Conservation (phyloP, 345 rosid species). For the Viola odorata region DNA sequence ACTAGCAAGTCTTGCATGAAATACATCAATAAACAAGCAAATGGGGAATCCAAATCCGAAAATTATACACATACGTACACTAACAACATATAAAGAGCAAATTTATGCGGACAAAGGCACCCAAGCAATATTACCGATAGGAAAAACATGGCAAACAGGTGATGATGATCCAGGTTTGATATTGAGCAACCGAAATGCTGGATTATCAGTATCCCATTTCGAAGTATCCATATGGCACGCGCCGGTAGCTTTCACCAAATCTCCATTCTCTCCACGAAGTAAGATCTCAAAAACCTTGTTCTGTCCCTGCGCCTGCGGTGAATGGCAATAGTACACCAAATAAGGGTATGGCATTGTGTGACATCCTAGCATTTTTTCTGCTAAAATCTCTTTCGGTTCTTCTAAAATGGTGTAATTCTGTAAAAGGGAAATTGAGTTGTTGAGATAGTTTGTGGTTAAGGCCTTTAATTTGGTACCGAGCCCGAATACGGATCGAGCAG, state of each 20-base stretch:
- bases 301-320: conserved; percentile 23
- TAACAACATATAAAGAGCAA: too few species aligned
- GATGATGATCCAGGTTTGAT: conserved; percentile 32
- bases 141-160: conserved; percentile 44
- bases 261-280: conserved; percentile 36
- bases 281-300: conserved; percentile 28
- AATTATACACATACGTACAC: too few species aligned
- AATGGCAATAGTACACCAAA: conserved; percentile 36
- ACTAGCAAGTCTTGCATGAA: too few species aligned
- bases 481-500: conserved; percentile 22
- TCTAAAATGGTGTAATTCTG: conserved; percentile 33
- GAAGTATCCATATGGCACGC: conserved; percentile 53
- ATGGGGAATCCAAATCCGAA: too few species aligned
- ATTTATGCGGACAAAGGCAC: conserved; percentile 27
- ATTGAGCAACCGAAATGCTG: conserved; percentile 30
- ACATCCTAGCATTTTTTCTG: conserved; percentile 35
- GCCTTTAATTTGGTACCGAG: conserved; percentile 5
- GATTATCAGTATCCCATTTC: conserved; percentile 31
- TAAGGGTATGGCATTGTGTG: conserved; percentile 39
- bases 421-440: conserved; percentile 5
- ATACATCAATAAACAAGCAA: too few species aligned
- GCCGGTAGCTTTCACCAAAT: conserved; percentile 29
- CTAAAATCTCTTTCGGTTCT: conserved; percentile 21
- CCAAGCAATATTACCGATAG: conserved; percentile 43
- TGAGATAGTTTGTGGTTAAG: conserved; percentile 21